These are phyloP conservation scores for Candida schatavii DNA, from an alignment of 805 yeast species.

Conservation along the genomic window DNA sequence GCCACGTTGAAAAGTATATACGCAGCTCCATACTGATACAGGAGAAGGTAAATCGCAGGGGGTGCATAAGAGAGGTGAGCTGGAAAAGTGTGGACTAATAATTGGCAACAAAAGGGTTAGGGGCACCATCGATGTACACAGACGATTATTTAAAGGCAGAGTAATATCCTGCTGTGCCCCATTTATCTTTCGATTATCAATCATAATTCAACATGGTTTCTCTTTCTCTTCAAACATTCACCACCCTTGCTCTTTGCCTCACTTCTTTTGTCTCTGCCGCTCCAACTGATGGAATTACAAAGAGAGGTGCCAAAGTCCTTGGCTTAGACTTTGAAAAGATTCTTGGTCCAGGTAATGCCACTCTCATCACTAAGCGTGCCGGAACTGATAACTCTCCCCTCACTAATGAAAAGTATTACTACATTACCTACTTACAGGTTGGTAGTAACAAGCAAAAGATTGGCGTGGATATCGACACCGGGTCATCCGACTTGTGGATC, in stretches of 20 bases:
- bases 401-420: constrained; percentile 14
- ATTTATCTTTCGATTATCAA: not conserved
- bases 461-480: constrained; percentile 11
- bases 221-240: not conserved
- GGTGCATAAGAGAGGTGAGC: too few relatives aligned
- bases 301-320: not conserved
- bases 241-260: not conserved
- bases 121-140: not conserved
- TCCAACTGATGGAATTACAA: constrained; percentile 3
- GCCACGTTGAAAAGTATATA: too few relatives aligned
- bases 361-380: not conserved
- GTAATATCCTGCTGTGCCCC: not conserved
- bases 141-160: not conserved
- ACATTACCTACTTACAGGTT: constrained; percentile 19
- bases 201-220: not conserved
- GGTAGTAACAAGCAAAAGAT: constrained; percentile 11
- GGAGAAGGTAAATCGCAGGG: too few relatives aligned
- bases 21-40: too few relatives aligned
- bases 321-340: constrained; percentile 1
- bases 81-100: too few relatives aligned
- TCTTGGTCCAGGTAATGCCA: not conserved
- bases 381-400: not conserved
- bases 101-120: not conserved
- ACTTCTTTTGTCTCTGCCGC: constrained; percentile 1
- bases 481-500: constrained; percentile 8